These are phyloP conservation scores for Clarireedia sp. DNA, from an alignment of 2,329 filamentous ascomycete species.

Conservation along the genomic window DNA sequence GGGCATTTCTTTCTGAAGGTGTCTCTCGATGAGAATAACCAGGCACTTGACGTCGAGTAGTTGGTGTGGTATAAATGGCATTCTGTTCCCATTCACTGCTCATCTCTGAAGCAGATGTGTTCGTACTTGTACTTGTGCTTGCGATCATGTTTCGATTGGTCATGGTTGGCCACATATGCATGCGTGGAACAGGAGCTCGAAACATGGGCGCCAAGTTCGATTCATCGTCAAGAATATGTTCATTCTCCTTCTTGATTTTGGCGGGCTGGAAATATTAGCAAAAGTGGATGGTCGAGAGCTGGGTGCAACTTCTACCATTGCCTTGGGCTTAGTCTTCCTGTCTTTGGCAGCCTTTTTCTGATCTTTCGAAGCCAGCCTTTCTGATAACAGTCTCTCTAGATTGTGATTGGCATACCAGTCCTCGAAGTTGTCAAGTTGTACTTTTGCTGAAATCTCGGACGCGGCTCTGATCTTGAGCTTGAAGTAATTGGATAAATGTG, in stretches of 20 bases:
- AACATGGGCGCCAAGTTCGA: constrained; percentile 17
- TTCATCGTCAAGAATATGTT: not conserved
- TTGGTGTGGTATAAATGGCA: constrained; percentile 24
- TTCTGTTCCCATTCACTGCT: constrained; percentile 17
- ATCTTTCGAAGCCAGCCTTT: constrained; percentile 71
- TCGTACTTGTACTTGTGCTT: not conserved
- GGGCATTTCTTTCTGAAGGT: constrained; percentile 2
- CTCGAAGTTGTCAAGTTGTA: constrained; percentile 60
- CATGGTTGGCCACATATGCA: constrained; percentile 25
- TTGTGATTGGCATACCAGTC: constrained; percentile 68
- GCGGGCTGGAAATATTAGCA: not conserved
- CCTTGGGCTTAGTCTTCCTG: constrained; percentile 10
- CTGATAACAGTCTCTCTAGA: constrained; percentile 66
- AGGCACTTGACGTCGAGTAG: constrained; percentile 20
- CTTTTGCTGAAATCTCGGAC: constrained; percentile 56
- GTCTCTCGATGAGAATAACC: constrained; percentile 17
- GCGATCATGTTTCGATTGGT: constrained; percentile 3
- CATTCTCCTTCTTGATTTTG: constrained; percentile 16
- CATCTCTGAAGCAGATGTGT: constrained; percentile 6
- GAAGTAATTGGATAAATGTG: constrained; percentile 79
- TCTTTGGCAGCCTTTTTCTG: constrained; percentile 45
- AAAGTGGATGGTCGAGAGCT: not conserved
- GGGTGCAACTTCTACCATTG: not conserved
- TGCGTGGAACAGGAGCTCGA: constrained; percentile 26
- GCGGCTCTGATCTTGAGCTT: constrained; percentile 67